Evolutionary conservation across 2,329 filamentous ascomycete genomes (phyloP).

Genomic region (Colletotrichum sp.): DNA sequence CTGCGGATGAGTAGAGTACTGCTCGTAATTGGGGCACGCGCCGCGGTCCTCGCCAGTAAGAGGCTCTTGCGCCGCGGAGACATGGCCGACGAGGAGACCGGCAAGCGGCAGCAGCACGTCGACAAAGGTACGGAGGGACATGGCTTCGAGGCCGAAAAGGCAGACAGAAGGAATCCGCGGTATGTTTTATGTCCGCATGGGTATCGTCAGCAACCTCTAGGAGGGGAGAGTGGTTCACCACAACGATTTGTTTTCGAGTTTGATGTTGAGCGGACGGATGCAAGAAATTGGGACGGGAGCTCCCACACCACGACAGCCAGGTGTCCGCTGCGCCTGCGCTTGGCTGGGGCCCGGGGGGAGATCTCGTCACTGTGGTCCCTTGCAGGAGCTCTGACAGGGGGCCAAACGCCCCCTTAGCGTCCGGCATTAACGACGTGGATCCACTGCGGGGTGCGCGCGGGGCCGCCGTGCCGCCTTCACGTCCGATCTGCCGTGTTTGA

Average conservation of each 20-base stretch:
- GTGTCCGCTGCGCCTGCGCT: background rate
- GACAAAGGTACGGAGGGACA: conserved; percentile 6
- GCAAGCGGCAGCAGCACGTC: conserved; percentile 22
- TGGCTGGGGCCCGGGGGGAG: background rate
- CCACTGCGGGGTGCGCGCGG: conserved; percentile 18
- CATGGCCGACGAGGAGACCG: conserved; percentile 22
- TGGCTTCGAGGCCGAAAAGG: conserved; percentile 2
- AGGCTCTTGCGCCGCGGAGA: conserved; percentile 18
- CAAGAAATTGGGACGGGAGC: background rate
- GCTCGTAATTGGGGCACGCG: conserved; percentile 46
- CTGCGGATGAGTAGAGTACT: conserved; percentile 44
- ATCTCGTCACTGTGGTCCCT: conserved; percentile 17
- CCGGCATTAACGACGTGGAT: background rate
- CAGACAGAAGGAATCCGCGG: background rate
- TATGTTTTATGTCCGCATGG: background rate
- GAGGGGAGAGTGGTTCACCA: background rate
- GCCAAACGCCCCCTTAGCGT: background rate
- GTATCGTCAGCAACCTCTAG: background rate
- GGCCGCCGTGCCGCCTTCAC: background rate
- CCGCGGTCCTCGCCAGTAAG: conserved; percentile 24
- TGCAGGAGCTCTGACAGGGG: conserved; percentile 19
- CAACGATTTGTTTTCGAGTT: background rate
- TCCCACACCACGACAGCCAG: conserved; percentile 8
- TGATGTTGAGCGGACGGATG: background rate
- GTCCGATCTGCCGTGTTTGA: background rate